Evolutionary conservation across 2,329 filamentous ascomycete species (phyloP).

Genomic region (Sclerotinia spermophila): DNA sequence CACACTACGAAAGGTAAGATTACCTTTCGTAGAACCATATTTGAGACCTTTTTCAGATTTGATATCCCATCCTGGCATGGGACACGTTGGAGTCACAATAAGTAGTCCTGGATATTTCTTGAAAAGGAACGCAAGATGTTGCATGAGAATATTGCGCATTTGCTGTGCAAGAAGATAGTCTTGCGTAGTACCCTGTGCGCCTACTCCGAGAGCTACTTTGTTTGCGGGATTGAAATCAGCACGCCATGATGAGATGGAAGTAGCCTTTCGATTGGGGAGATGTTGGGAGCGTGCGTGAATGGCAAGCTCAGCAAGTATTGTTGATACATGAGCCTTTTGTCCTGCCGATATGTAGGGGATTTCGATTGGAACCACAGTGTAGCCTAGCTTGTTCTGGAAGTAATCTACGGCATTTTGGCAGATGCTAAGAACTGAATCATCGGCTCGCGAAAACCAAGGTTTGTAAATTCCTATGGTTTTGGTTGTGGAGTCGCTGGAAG

Average conservation of each 20-base stretch:
- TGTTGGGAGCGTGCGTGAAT: constrained; percentile 39
- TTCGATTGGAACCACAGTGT: constrained; percentile 54
- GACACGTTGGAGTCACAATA: constrained; percentile 73
- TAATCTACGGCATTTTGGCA: constrained; percentile 61
- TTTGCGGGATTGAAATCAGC: constrained; percentile 61
- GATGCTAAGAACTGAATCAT: constrained; percentile 56
- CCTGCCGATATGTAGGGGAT: constrained; percentile 65
- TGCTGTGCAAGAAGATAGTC: constrained; percentile 73
- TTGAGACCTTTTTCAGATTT: constrained; percentile 56
- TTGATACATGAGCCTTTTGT: constrained; percentile 74
- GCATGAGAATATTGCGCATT: constrained; percentile 72
- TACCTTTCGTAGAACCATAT: constrained; percentile 71
- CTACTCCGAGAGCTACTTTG: constrained; percentile 64
- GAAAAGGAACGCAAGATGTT: constrained; percentile 70
- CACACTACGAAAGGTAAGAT: constrained; percentile 73
- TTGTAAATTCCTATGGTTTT: constrained; percentile 67
- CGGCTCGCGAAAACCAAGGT: constrained; percentile 66
- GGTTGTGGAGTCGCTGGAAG: constrained; percentile 46
- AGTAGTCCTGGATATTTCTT: constrained; percentile 67
- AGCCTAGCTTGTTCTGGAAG: constrained; percentile 48
- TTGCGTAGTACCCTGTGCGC: constrained; percentile 57
- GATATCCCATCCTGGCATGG: constrained; percentile 67
- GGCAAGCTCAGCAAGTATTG: constrained; percentile 70
- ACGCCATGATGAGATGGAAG: constrained; percentile 42
- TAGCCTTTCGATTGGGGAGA: neutral